Conservation (phyloP, 1,139 yeast species). For the Scheffersomyces illinoinensis region DNA sequence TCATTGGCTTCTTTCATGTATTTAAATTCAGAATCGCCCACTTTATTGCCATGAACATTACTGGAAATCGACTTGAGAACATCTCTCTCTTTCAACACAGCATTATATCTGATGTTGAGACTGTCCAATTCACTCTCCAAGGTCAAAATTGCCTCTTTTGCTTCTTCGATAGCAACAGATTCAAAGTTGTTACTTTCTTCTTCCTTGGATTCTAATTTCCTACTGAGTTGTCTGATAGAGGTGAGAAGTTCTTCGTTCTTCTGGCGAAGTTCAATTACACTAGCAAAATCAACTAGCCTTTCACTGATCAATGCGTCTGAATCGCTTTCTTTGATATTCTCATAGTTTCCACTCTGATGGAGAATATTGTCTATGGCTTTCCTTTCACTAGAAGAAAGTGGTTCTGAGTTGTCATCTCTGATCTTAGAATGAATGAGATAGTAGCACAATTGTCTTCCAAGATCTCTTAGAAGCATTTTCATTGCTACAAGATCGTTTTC, state of each 20-base stretch:
- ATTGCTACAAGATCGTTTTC: constrained; percentile 46
- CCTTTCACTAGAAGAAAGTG: constrained; percentile 60
- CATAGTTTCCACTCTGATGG: constrained; percentile 35
- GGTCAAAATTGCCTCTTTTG: constrained; percentile 70
- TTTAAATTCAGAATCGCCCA: constrained; percentile 13
- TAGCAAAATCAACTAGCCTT: constrained; percentile 68
- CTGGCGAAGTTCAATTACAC: constrained; percentile 65
- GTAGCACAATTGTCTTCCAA: constrained; percentile 77
- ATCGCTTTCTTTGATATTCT: constrained; percentile 48
- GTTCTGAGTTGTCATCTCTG: constrained; percentile 51
- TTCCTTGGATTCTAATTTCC: constrained; percentile 60
- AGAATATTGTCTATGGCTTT: constrained; percentile 50
- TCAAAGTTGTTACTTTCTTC: constrained; percentile 46
- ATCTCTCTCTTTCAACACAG: constrained; percentile 66
- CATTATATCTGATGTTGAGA: constrained; percentile 49
- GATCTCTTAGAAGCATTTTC: constrained; percentile 63
- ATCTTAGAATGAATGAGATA: constrained; percentile 68
- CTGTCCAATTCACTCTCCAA: constrained; percentile 63
- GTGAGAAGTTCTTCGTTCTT: constrained; percentile 72
- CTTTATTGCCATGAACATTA: constrained; percentile 3
- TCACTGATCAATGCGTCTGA: constrained; percentile 72
- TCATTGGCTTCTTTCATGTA: constrained; percentile 29
- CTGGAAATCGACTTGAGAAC: constrained; percentile 50
- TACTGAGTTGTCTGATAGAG: constrained; percentile 69
- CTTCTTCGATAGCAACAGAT: constrained; percentile 66